A percentile compares a stretch with the other conserved stretches of the same genome.
Evolutionary conservation across 106 monocot genomes (phyloP).

Genomic region (Dioscorea zingiberensis): DNA sequence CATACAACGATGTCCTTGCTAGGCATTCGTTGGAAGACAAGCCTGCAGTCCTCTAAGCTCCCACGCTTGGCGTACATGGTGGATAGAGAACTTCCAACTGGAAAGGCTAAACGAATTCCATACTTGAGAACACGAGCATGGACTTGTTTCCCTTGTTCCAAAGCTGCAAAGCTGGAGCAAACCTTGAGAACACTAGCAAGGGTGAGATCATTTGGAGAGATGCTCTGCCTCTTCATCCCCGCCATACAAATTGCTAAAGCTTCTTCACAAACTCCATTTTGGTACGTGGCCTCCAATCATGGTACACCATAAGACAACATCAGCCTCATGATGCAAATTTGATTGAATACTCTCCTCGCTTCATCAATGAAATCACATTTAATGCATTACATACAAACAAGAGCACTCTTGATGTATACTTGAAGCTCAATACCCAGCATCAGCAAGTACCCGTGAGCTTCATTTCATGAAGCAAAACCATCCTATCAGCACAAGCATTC

Average conservation of each 20-base stretch:
- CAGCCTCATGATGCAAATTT: slow-evolving; percentile 22
- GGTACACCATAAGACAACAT: slow-evolving; percentile 62
- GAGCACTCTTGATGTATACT: slow-evolving; percentile 40
- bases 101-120: slow-evolving; percentile 43
- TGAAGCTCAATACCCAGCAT: slow-evolving; percentile 61
- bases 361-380: slow-evolving; percentile 33
- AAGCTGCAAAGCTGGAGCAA: slow-evolving; percentile 43
- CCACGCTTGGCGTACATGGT: slow-evolving; percentile 73
- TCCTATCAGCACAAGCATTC: slow-evolving; percentile 47
- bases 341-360: slow-evolving; percentile 53
- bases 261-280: slow-evolving; percentile 60
- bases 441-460: slow-evolving; percentile 43
- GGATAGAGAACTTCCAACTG: slow-evolving; percentile 54
- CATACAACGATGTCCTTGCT: slow-evolving; percentile 52
- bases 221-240: slow-evolving; percentile 33
- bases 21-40: slow-evolving; percentile 50
- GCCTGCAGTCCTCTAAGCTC: slow-evolving; percentile 32
- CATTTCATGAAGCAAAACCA: slow-evolving; percentile 20
- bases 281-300: slow-evolving; percentile 68
- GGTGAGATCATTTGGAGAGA: slow-evolving; percentile 54
- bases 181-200: slow-evolving; percentile 48
- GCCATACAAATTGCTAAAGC: slow-evolving; percentile 41
- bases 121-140: slow-evolving; percentile 46
- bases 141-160: slow-evolving; percentile 56
- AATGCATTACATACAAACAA: slow-evolving; percentile 71